Base-by-base conservation (phyloP, 768 basidiomycete species). In the Pseudohyphozyma bogoriensis region DNA sequence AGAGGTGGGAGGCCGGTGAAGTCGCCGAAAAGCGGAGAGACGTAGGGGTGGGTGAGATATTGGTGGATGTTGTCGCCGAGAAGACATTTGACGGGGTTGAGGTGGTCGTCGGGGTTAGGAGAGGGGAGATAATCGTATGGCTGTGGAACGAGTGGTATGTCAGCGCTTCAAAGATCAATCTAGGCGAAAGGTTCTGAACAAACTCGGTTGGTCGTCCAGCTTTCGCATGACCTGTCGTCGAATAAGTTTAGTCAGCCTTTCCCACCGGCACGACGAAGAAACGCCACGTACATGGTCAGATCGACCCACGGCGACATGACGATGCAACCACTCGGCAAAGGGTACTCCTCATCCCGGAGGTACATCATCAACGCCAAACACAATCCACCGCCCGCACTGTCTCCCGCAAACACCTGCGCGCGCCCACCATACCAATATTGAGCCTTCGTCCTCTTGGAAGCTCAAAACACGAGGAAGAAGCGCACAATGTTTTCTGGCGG, bases 11-110 rank as follows among this genome's bases (percentile, higher is more conserved):
- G 76, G 11, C 85, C 86, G 13, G 78, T 76, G 62, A 92, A 85
- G 71, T 90, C 82, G 24, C 95, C 93, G 68, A 99, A 99, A 20
- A 99, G 77, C 1, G 89, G 93, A 60, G 88, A 91, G 13, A 86
- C 93, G 68, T 99, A 99, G 13, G 93, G 93, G 73, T 99, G 91
- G 0, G 91, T 96, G 49, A 96, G 77, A 72, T 89, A 93, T 60
- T 83, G 78, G 68, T 85, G 55, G 39, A 71, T 66, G 40, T 56
- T 45, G 31, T 65, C 64, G 20, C 92, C 93, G 16, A 97, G 83
- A 70, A 96, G 95, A 69, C 92, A 85, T n/a, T 83, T 82, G 55
- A 99, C 85, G 1, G 93, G 93, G 71, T 97, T 87, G 70, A 96
- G 79, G 72, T 92, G 90, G 70, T 89, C 87, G 59, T 84, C 77